Conservation (phyloP, 495 filamentous ascomycete genomes). For the Aspergillus haitiensis region DNA sequence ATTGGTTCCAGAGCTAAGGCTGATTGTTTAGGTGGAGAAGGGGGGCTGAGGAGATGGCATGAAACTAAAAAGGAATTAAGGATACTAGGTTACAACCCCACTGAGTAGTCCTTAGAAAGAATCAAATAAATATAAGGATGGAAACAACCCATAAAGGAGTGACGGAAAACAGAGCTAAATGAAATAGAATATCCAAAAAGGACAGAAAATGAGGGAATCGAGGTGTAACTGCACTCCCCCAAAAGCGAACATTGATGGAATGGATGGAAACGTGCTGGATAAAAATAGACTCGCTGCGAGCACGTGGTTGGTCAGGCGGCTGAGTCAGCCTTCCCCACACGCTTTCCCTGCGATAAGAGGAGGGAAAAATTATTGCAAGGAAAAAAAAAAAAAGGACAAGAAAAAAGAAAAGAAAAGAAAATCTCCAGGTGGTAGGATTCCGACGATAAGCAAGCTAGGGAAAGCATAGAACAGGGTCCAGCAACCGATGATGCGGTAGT, state of each 20-base stretch:
- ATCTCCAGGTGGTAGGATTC: not conserved
- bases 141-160: not conserved
- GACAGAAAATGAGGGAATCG: not conserved
- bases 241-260: not conserved
- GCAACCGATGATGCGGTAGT: constrained; percentile 6
- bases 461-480: no score
- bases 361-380: constrained; percentile 1
- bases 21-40: constrained; percentile 7
- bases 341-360: constrained; percentile 18
- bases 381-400: constrained; percentile 16
- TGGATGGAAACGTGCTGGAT: constrained; percentile 2
- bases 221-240: no score
- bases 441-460: no score
- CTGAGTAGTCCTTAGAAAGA: not conserved
- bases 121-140: not conserved
- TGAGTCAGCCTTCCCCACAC: constrained; percentile 26
- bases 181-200: not conserved
- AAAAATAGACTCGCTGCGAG: constrained; percentile 18
- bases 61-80: not conserved
- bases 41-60: not conserved
- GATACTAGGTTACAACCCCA: not conserved
- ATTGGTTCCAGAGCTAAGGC: constrained; percentile 14
- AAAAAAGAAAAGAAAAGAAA: not conserved
- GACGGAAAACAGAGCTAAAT: not conserved
- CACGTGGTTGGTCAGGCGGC: constrained; percentile 24